Conservation (phyloP, 2,329 filamentous ascomycete species). For the Botrytis byssoidea region DNA sequence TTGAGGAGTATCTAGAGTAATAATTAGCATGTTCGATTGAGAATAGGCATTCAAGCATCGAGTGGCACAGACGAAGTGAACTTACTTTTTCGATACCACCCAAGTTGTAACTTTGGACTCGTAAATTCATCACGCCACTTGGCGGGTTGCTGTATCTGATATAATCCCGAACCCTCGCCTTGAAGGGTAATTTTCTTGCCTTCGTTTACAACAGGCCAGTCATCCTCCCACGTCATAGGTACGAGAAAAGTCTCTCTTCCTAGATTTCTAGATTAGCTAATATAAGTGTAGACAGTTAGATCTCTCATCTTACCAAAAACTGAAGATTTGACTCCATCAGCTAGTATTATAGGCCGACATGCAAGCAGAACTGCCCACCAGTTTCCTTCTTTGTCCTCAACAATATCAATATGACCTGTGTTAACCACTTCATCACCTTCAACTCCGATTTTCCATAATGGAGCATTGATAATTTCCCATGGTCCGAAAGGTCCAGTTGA, state of each 20-base stretch:
- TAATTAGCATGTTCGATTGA: background rate
- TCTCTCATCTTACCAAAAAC: constrained; percentile 41
- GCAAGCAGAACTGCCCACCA: constrained; percentile 54
- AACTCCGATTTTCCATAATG: constrained; percentile 3
- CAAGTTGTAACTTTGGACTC: background rate
- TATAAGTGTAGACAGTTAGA: constrained; percentile 39
- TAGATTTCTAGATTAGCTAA: constrained; percentile 39
- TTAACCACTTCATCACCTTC: constrained; percentile 36
- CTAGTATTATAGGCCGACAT: constrained; percentile 39
- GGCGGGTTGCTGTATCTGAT: background rate
- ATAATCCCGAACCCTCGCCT: background rate
- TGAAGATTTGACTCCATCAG: constrained; percentile 9
- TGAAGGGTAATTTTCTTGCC: constrained; percentile 1
- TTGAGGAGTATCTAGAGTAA: background rate
- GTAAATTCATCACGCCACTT: constrained; percentile 10
- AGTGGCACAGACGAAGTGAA: background rate
- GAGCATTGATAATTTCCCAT: constrained; percentile 4
- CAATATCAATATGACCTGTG: constrained; percentile 56
- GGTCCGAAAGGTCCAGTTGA: constrained; percentile 7
- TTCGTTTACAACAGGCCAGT: constrained; percentile 46
- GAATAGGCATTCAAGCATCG: background rate
- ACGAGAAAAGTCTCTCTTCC: constrained; percentile 53
- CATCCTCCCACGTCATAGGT: constrained; percentile 50
- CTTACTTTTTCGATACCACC: constrained; percentile 18
- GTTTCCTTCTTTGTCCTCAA: constrained; percentile 49